A percentile compares a stretch with the other conserved stretches of the same genome.
Evolutionary conservation across 2,329 filamentous ascomycete genomes (phyloP).

Genomic region (Talaromyces sp.): DNA sequence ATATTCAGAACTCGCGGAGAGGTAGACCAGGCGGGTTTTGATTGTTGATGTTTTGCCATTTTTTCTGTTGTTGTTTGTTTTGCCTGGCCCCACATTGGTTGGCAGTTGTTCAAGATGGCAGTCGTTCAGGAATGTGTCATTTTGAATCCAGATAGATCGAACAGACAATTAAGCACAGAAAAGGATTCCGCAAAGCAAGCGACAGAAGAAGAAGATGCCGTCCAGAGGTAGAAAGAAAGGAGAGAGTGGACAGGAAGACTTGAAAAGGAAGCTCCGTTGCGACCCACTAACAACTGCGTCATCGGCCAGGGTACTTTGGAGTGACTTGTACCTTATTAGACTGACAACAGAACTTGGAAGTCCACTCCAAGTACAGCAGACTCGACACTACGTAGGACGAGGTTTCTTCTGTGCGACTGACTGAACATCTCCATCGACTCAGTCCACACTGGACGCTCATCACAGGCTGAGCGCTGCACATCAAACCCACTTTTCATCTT

Average conservation of each 20-base stretch:
- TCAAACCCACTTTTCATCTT: slow-evolving; percentile 18
- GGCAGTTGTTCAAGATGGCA: neutral
- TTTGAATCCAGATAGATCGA: neutral
- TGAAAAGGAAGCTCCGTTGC: neutral
- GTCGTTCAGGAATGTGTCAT: slow-evolving; percentile 3
- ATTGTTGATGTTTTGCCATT: slow-evolving; percentile 5
- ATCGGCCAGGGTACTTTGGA: neutral
- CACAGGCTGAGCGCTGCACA: neutral
- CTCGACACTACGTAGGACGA: neutral
- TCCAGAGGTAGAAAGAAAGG: neutral
- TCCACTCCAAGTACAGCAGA: neutral
- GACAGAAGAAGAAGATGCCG: neutral
- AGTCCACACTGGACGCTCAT: neutral
- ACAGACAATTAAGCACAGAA: neutral
- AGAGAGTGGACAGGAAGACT: neutral
- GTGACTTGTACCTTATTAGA: neutral
- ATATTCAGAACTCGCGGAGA: slow-evolving; percentile 4
- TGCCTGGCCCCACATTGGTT: slow-evolving; percentile 9
- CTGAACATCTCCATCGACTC: neutral
- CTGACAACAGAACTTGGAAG: neutral
- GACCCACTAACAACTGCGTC: slow-evolving; percentile 10
- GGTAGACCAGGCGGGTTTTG: slow-evolving; percentile 8
- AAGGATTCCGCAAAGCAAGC: no score
- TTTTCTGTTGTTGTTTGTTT: neutral
- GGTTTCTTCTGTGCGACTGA: neutral